These are phyloP conservation scores for Lignosus rhinocerotis DNA, from an alignment of 1,284 basidiomycete species.

Conservation along the genomic window DNA sequence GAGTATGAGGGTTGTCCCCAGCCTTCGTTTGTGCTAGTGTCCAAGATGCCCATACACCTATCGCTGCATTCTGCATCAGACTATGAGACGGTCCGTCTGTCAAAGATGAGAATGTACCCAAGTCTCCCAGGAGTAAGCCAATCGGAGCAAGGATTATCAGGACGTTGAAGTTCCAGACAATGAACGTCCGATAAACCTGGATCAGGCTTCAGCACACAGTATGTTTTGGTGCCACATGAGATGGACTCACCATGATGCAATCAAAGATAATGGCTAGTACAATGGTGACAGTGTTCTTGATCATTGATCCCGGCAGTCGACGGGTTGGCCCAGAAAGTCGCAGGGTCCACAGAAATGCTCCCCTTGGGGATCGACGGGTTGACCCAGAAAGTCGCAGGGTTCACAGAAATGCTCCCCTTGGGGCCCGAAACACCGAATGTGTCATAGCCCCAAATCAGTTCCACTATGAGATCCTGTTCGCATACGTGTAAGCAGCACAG, in stretches of 20 bases:
- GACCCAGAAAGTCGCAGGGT: slow-evolving; percentile 1
- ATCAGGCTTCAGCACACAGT: too few relatives aligned
- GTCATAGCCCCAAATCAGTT: not conserved
- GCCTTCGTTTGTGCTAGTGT: slow-evolving; percentile 1
- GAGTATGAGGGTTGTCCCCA: slow-evolving; percentile 2
- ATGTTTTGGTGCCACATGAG: not conserved
- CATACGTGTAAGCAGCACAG: not conserved
- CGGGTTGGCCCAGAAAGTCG: slow-evolving; percentile 2
- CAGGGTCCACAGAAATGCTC: not conserved
- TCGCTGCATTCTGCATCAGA: not conserved
- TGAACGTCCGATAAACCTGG: slow-evolving; percentile 10
- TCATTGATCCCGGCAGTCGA: slow-evolving; percentile 1
- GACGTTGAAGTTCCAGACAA: slow-evolving; percentile 7
- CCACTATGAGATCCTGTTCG: slow-evolving; percentile 5
- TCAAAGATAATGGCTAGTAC: slow-evolving; percentile 6
- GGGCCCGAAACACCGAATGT: not conserved
- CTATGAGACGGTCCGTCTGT: too few relatives aligned
- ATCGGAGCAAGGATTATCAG: not conserved
- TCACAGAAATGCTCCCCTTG: not conserved
- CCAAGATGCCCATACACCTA: slow-evolving; percentile 9
- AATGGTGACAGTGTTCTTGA: slow-evolving; percentile 7
- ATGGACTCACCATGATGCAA: slow-evolving; percentile 2
- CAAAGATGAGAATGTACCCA: not conserved
- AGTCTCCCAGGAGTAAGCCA: not conserved
- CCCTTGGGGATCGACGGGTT: not conserved